Conservation (phyloP, 75 land plant genomes). For the Azolla pinnata region DNA sequence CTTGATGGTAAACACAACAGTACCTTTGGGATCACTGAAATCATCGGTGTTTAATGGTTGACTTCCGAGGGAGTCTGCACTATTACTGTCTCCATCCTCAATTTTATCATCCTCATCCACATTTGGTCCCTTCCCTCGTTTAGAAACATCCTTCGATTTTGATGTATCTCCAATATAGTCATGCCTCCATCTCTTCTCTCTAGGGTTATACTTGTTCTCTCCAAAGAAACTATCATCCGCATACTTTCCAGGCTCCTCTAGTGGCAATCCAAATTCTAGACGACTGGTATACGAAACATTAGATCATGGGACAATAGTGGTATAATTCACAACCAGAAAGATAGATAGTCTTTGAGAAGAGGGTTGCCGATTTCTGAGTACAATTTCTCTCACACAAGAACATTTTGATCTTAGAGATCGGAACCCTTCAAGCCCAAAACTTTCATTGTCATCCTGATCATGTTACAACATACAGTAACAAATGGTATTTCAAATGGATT, state of each 20-base stretch:
- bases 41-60: slow-evolving; percentile 14
- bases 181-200: slow-evolving; percentile 45
- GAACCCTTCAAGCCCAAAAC: too few relatives aligned
- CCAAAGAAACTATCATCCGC: slow-evolving; percentile 49
- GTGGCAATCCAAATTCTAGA: slow-evolving; percentile 66
- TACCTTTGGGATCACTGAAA: too few relatives aligned
- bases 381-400: too few relatives aligned
- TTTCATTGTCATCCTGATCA: too few relatives aligned
- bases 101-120: not conserved
- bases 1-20: too few relatives aligned
- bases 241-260: slow-evolving; percentile 84
- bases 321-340: too few relatives aligned
- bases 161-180: slow-evolving; percentile 79
- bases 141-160: slow-evolving; percentile 11
- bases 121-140: slow-evolving; percentile 6
- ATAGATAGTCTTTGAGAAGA: too few relatives aligned
- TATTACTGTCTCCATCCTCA: slow-evolving; percentile 21
- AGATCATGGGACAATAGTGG: too few relatives aligned
- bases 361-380: too few relatives aligned
- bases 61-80: not conserved
- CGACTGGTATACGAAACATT: too few relatives aligned
- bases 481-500: too few relatives aligned
- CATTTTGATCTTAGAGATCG: too few relatives aligned
- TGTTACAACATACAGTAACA: not conserved
- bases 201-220: slow-evolving; percentile 62